Percentiles rank a stretch among this genome's conserved stretches.
Conservation (phyloP, 371 early-diverging fungal genomes). For the Lichtheimia ramosa region DNA sequence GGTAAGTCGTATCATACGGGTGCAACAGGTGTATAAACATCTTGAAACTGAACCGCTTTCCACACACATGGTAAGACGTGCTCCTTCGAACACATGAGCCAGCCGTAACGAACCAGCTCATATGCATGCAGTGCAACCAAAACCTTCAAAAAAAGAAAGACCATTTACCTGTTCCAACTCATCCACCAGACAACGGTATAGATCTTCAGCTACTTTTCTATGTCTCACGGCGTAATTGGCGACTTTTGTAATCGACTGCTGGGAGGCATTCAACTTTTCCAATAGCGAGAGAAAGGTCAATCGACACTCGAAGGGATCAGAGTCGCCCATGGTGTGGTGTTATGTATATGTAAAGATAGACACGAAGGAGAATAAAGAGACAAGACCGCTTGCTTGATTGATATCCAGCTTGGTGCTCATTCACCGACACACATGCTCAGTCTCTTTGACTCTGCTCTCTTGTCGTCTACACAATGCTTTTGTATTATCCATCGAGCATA, state of each 20-base stretch:
- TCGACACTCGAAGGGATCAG: slow-evolving; percentile 81
- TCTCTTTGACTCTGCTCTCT: too few species aligned
- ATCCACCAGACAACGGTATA: slow-evolving; percentile 75
- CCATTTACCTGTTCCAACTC: slow-evolving; percentile 64
- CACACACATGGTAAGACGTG: too few species aligned
- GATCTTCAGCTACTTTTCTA: slow-evolving; percentile 65
- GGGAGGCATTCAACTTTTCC: slow-evolving; percentile 73
- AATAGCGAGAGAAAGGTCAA: slow-evolving; percentile 63
- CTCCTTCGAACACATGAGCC: too few species aligned
- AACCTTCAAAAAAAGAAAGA: not conserved
- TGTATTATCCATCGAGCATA: too few species aligned
- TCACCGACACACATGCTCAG: too few species aligned
- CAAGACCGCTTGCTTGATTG: too few species aligned
- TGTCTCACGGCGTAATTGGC: slow-evolving; percentile 70
- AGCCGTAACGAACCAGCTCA: too few species aligned
- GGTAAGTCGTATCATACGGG: too few species aligned
- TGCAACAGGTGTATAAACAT: too few species aligned
- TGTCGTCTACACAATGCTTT: too few species aligned
- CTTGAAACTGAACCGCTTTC: too few species aligned
- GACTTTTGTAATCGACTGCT: slow-evolving; percentile 72
- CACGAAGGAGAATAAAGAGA: not conserved
- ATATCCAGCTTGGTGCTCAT: too few species aligned
- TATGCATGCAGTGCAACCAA: not conserved
- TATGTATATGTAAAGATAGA: not conserved
- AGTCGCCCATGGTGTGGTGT: slow-evolving; percentile 35